Evolutionary conservation across 441 rosid species (phyloP), one percentile per base, ranked within the genome.

Genomic region (Cnidoscolus chayamansa): DNA sequence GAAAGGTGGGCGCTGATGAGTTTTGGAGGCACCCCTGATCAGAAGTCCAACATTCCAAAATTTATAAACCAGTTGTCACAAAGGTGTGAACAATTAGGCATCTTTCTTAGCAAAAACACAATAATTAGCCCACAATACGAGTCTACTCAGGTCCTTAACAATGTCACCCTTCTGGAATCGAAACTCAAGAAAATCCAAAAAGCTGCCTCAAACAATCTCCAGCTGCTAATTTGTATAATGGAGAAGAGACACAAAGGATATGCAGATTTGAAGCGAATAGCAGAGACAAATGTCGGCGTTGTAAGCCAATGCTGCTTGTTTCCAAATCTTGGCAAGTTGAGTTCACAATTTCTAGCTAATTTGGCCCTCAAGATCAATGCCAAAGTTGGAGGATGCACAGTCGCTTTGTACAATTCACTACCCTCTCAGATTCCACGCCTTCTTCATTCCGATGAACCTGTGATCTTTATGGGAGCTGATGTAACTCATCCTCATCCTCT

Each of bases 1-100:
- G 93, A 90, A 35, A 84, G 90, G 79, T 94, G 97, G 99, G 90
- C 94, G 3, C 86, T 94, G 76, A 82, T 94, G 76, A 90, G 97
- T 80, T 89, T 94, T 25, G 97, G 99, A 59, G 94, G 97, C 67
- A 88, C 84, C 32, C 63, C 55, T 12, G 97, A 92, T 78, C 97
- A 92, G 82, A 92, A 80, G 82, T 86, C 90, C 58, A 77, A 73
- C 75, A 83, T 92, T 64, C 87, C 93, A 2, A 94, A 85, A 76
- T 94, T 94, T 87, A 84, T 89, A 78, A 86, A 72, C 75, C 96
- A 86, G 85, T 77, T 94, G 4, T 88, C 91, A 80, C 94, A 89
- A 67, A 87, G 96, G 74, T 94, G 97, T 79, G 96, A 88, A 74
- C 94, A 90, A 71, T 82, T 94, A 61, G 99, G 97, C 47, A 92